Evolutionary conservation across 495 filamentous ascomycete genomes (phyloP), one percentile per base, ranked within the genome.

Genomic region (Xylaria castorea): DNA sequence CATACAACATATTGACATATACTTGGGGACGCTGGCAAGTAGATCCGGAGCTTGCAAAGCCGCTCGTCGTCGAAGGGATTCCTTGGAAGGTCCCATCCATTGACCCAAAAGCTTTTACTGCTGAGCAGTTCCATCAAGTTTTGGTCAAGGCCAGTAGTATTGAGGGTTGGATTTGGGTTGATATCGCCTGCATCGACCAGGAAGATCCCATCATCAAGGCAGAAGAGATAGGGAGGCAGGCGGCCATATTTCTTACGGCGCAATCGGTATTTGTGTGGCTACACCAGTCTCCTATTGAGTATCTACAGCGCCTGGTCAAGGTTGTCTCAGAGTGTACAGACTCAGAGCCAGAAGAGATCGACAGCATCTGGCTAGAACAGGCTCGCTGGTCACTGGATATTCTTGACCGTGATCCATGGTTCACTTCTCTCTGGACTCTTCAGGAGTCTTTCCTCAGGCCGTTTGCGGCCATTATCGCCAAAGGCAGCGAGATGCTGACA

Each of bases 11-110:
- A n/a, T 9, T 53, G 20, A 22, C 50, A 2, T 53, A 53, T 22
- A 53, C 50, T 7, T 53, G 50, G 50, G 50, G 50, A 53, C 20
- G 50, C 50, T 53, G 50, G 50, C n/a, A 53, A 22, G 50, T 53
- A 11, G 50, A 53, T 8, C 9, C 20, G n/a, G 6, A n/a, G n/a
- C 5, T 11, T 53, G 50, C 22, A 8, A 53, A 53, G 7, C 50
- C 50, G 1, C 50, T 53, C 7, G 6, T 11, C 5, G 3, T 53
- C 22, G 8, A 25, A 1, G 50, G 50, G n/a, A 11, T 53, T 9
- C 12, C 50, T 6, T 53, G n/a, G 50, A 53, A 8, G 50, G 12
- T 53, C 5, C 50, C 50, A n/a, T 25, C n/a, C 0, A 53, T 53
- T 22, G 50, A 53, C 20, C 50, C 50, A 8, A 20, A 53, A 7